Conservation (phyloP, 192 early-diverging fungal species). For the Funneliformis mosseae region DNA sequence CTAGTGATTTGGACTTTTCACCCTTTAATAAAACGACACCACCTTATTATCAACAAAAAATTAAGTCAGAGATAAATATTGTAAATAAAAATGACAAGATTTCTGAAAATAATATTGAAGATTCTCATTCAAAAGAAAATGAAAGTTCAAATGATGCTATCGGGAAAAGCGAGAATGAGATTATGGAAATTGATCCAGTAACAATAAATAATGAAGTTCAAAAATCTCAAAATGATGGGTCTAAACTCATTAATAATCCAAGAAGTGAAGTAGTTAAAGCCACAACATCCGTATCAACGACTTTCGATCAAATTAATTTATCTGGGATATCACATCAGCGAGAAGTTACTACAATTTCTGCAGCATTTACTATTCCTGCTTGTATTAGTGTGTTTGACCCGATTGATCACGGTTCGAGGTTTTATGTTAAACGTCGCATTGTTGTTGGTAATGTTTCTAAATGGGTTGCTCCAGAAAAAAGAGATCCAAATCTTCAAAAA, state of each 20-base stretch:
- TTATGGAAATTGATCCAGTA: conserved; percentile 3
- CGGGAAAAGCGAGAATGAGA: not conserved
- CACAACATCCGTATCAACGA: not conserved
- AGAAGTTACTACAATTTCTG: conserved; percentile 42
- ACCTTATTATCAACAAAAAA: not conserved
- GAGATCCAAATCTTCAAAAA: conserved; percentile 56
- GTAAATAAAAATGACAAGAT: not conserved
- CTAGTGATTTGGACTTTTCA: not conserved
- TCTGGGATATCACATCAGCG: conserved; percentile 24
- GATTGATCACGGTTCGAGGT: conserved; percentile 61
- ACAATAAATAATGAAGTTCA: not conserved
- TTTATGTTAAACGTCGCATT: conserved; percentile 69
- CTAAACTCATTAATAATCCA: not conserved
- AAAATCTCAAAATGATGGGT: not conserved
- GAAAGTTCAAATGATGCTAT: not conserved
- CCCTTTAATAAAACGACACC: not conserved
- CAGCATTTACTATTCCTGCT: conserved; percentile 36
- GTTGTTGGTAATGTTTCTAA: conserved; percentile 77
- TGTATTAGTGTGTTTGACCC: conserved; percentile 39
- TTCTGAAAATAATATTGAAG: not conserved
- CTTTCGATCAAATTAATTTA: not conserved
- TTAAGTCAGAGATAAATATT: not conserved
- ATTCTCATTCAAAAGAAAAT: not conserved
- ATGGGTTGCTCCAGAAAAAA: conserved; percentile 60
- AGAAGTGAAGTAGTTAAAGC: not conserved